Conservation (phyloP, 495 filamentous ascomycete species). For the Penicillium flavigenum region DNA sequence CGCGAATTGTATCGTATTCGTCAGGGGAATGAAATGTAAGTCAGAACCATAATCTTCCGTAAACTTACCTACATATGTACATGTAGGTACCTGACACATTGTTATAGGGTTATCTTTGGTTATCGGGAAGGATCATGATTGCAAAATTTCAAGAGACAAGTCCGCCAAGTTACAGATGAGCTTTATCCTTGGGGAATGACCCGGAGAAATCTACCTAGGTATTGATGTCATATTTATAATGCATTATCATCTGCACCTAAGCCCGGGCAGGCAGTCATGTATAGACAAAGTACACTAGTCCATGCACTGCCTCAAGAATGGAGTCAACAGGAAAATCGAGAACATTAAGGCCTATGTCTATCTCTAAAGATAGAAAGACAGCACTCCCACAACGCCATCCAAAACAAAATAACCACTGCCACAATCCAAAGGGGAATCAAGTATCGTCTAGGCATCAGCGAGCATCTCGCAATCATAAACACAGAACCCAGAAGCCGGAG, state of each 20-base stretch:
- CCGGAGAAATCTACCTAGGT: too few species aligned
- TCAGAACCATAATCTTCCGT: too few species aligned
- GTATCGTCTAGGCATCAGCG: constrained; percentile 24
- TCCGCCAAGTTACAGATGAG: too few species aligned
- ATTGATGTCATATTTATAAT: not conserved
- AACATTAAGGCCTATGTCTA: not conserved
- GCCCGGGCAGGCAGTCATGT: not conserved
- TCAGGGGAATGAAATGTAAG: too few species aligned
- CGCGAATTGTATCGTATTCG: too few species aligned
- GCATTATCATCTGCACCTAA: not conserved
- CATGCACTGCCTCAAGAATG: not conserved
- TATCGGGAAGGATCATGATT: too few species aligned
- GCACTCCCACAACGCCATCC: constrained; percentile 1
- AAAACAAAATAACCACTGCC: constrained; percentile 12
- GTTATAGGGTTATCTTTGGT: too few species aligned
- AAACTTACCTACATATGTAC: too few species aligned
- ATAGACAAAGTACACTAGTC: not conserved
- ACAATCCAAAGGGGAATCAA: constrained; percentile 15
- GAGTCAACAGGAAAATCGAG: not conserved
- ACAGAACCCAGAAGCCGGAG: not conserved
- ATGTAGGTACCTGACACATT: too few species aligned
- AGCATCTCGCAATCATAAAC: constrained; percentile 3
- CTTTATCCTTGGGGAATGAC: too few species aligned
- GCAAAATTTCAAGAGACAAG: too few species aligned
- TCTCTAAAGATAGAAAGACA: constrained; percentile 3